A percentile compares a stretch with the other conserved stretches of the same genome.
Conservation (phyloP, 2,329 filamentous ascomycete species). For the Metarhizium humberi region DNA sequence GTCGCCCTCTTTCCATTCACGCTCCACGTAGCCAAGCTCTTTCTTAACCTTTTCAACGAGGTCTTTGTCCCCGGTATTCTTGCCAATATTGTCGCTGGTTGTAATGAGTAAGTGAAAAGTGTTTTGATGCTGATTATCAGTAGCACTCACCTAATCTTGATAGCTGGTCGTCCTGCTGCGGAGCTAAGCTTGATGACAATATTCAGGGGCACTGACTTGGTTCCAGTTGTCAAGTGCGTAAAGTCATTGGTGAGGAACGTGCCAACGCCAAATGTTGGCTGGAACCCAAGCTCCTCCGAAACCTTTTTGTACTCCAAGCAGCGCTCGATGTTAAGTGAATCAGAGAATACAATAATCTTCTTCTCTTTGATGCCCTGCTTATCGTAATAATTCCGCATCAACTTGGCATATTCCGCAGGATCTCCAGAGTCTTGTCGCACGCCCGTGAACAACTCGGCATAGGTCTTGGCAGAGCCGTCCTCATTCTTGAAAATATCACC, state of each 20-base stretch:
- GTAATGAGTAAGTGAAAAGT: slow-evolving; percentile 10
- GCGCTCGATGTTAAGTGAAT: slow-evolving; percentile 83
- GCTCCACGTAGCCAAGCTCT: slow-evolving; percentile 77
- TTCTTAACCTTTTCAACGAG: slow-evolving; percentile 78
- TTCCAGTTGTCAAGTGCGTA: slow-evolving; percentile 56
- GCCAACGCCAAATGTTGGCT: slow-evolving; percentile 85
- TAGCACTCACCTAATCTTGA: slow-evolving; percentile 64
- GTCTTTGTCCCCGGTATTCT: slow-evolving; percentile 82
- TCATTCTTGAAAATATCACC: slow-evolving; percentile 31
- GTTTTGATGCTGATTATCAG: background rate
- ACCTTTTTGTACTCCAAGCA: slow-evolving; percentile 85
- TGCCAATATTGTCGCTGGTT: slow-evolving; percentile 66
- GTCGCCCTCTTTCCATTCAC: slow-evolving; percentile 73
- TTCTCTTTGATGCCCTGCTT: slow-evolving; percentile 62
- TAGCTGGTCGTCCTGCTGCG: slow-evolving; percentile 67
- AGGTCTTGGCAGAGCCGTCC: slow-evolving; percentile 46
- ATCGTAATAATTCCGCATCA: slow-evolving; percentile 76
- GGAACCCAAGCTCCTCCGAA: slow-evolving; percentile 71
- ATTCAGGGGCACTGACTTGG: slow-evolving; percentile 85
- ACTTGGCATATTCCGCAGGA: slow-evolving; percentile 67
- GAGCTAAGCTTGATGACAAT: slow-evolving; percentile 97
- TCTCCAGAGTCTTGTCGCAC: slow-evolving; percentile 88
- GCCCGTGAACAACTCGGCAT: slow-evolving; percentile 74
- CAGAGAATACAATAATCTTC: slow-evolving; percentile 92
- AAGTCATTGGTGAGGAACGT: slow-evolving; percentile 97